phyloP scores from a whole-genome alignment of 805 yeast genomes.

The Candida sithepensis region DNA sequence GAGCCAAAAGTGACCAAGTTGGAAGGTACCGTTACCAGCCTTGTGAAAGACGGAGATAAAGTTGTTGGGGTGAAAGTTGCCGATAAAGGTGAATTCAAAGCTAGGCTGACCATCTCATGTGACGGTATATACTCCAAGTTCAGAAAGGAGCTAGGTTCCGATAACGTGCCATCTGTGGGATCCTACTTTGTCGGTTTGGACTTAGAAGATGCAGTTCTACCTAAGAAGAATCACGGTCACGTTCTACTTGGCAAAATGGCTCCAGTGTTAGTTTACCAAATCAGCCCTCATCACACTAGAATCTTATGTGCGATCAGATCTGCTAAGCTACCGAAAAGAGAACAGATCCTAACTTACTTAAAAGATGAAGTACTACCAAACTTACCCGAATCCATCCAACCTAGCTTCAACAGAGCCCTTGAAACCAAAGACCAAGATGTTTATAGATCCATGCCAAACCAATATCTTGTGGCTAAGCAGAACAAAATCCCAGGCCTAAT shows the following conservation, averaged over 20 bases:
- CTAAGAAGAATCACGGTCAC: conserved; percentile 78
- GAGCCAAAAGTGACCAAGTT: conserved; percentile 75
- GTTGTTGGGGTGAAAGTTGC: conserved; percentile 75
- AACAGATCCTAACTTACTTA: conserved; percentile 57
- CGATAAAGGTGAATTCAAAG: conserved; percentile 45
- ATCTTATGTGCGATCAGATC: conserved; percentile 85
- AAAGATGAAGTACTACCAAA: conserved; percentile 55
- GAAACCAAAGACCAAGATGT: conserved; percentile 38
- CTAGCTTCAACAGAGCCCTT: conserved; percentile 68
- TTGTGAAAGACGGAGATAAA: conserved; percentile 49
- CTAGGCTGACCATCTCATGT: conserved; percentile 70
- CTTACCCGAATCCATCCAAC: conserved; percentile 61
- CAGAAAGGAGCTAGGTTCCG: conserved; percentile 65
- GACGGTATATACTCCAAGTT: conserved; percentile 95
- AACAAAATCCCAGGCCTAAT: conserved; percentile 74
- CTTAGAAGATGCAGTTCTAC: conserved; percentile 69
- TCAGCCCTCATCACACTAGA: conserved; percentile 77
- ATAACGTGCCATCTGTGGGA: conserved; percentile 61
- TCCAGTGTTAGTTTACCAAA: conserved; percentile 87
- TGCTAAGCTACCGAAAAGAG: conserved; percentile 62
- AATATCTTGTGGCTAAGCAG: conserved; percentile 73
- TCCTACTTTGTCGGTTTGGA: conserved; percentile 88
- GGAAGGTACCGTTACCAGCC: conserved; percentile 77
- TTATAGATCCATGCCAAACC: conserved; percentile 89
- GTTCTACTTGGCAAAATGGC: conserved; percentile 83